Conservation (phyloP, 257 asterid species). For the Penstemon newberryi region DNA sequence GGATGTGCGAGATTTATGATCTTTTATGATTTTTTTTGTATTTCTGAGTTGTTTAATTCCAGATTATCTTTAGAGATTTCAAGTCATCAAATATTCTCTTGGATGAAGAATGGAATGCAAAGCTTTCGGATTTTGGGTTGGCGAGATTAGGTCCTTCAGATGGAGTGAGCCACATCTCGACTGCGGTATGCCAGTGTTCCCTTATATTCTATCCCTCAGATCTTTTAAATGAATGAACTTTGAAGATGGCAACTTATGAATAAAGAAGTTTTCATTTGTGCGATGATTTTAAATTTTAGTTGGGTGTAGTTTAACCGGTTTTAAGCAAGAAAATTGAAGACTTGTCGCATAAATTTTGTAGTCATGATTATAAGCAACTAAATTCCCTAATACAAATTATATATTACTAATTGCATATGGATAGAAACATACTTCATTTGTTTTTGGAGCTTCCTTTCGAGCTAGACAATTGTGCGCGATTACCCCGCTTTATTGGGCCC, state of each 20-base stretch:
- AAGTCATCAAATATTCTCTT: slow-evolving; percentile 88
- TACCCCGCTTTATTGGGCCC: too few species aligned
- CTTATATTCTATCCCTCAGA: background rate
- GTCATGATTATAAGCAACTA: too few species aligned
- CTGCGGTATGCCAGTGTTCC: slow-evolving; percentile 55
- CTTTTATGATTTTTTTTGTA: background rate
- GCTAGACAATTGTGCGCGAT: too few species aligned
- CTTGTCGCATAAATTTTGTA: too few species aligned
- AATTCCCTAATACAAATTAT: too few species aligned
- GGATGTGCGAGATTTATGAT: background rate
- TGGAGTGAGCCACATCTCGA: slow-evolving; percentile 82
- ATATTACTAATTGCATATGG: too few species aligned
- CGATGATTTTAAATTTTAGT: too few species aligned
- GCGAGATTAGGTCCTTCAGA: slow-evolving; percentile 85
- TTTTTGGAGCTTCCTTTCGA: too few species aligned
- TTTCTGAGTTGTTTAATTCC: slow-evolving; percentile 24
- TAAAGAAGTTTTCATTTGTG: too few species aligned
- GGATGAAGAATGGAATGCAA: slow-evolving; percentile 83
- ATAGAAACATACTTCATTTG: too few species aligned
- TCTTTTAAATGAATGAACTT: background rate
- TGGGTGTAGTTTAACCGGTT: too few species aligned
- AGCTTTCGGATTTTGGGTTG: slow-evolving; percentile 88
- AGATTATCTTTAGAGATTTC: slow-evolving; percentile 91
- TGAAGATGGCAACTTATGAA: background rate
- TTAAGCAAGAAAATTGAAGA: too few species aligned